These are phyloP conservation scores for Hirsutella thompsonii DNA, from an alignment of 2,329 filamentous ascomycete genomes.

Conservation along the genomic window DNA sequence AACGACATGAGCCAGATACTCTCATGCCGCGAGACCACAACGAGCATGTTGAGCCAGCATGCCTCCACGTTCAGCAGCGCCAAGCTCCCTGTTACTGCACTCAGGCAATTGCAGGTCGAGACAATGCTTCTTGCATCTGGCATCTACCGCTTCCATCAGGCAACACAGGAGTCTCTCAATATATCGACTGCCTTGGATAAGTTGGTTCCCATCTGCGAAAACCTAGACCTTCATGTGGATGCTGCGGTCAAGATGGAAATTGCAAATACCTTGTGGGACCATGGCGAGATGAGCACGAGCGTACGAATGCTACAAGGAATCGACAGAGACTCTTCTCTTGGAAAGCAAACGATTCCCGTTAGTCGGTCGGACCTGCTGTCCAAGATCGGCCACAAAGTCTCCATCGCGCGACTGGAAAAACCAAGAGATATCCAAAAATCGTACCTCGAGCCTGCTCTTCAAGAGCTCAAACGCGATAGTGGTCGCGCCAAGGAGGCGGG, in stretches of 20 bases:
- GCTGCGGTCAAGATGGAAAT: conserved; percentile 69
- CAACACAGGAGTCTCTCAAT: conserved; percentile 76
- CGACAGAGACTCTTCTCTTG: conserved; percentile 43
- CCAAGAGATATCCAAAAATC: conserved; percentile 79
- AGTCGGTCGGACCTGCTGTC: conserved; percentile 71
- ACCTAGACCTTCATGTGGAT: conserved; percentile 63
- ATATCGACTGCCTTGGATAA: conserved; percentile 73
- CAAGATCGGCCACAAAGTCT: conserved; percentile 78
- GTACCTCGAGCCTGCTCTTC: conserved; percentile 75
- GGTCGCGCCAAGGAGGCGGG: conserved; percentile 60
- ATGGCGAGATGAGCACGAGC: conserved; percentile 78
- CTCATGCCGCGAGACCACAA: conserved; percentile 69
- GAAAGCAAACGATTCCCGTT: conserved; percentile 57
- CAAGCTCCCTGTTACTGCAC: conserved; percentile 47
- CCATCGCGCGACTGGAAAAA: conserved; percentile 80
- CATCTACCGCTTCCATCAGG: conserved; percentile 67
- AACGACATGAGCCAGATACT: conserved; percentile 70
- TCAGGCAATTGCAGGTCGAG: conserved; percentile 61
- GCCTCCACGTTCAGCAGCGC: conserved; percentile 47
- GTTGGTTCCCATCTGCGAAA: conserved; percentile 55
- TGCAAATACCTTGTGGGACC: conserved; percentile 85
- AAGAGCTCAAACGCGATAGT: conserved; percentile 57
- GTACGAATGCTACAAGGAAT: conserved; percentile 79
- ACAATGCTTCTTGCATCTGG: conserved; percentile 63
- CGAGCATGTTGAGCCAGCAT: conserved; percentile 67